Conservation (phyloP, 2,329 filamentous ascomycete species). For the Pseudocercospora fijiensis region DNA sequence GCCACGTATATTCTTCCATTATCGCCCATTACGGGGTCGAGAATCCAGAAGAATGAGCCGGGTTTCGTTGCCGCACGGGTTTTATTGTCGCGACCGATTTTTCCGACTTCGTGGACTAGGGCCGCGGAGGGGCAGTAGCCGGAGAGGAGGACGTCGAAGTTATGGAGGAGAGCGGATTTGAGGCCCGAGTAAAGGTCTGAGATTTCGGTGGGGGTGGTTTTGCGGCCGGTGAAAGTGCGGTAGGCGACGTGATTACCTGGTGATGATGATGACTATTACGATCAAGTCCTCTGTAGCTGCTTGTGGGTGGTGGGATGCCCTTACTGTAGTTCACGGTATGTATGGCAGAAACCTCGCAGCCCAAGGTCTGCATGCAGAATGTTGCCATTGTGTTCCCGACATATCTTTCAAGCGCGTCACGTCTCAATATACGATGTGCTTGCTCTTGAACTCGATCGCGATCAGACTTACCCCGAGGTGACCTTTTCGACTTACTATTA, state of each 20-base stretch:
- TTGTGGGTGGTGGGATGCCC: constrained; percentile 37
- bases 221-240: constrained; percentile 80
- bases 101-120: constrained; percentile 78
- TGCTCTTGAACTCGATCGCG: constrained; percentile 4
- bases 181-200: constrained; percentile 80
- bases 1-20: constrained; percentile 89
- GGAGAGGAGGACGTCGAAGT: constrained; percentile 92
- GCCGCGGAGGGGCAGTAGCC: constrained; percentile 90
- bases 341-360: constrained; percentile 88
- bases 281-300: background rate
- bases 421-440: constrained; percentile 20
- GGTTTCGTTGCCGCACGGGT: constrained; percentile 61
- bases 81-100: constrained; percentile 78
- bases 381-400: constrained; percentile 97
- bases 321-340: constrained; percentile 98
- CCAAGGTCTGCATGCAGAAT: constrained; percentile 88
- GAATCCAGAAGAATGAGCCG: constrained; percentile 90
- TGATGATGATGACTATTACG: background rate
- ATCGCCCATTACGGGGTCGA: constrained; percentile 98
- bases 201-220: constrained; percentile 78
- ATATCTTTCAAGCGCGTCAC: constrained; percentile 60
- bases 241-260: constrained; percentile 95
- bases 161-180: constrained; percentile 76
- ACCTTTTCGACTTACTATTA: constrained; percentile 52
- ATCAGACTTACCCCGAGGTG: constrained; percentile 65